These are phyloP conservation scores for Monotropa hypopitys DNA, from an alignment of 179 eudicot genomes.

Conservation along the genomic window DNA sequence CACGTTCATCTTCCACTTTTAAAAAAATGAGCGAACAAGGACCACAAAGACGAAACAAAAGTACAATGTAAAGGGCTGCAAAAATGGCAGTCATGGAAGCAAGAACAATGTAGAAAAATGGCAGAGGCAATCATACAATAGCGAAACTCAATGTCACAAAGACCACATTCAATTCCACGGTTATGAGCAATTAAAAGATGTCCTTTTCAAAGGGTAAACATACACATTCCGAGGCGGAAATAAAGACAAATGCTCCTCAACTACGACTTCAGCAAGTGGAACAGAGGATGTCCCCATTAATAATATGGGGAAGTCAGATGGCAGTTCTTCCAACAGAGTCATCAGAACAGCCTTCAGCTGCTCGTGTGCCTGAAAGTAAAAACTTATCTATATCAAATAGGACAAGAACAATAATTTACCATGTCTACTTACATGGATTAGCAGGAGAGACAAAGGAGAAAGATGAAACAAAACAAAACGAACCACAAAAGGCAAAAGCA, in stretches of 20 bases:
- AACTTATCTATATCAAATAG: conserved; percentile 4
- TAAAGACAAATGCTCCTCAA: conserved; percentile 31
- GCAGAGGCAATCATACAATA: not conserved
- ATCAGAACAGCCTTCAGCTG: conserved; percentile 83
- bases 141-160: not conserved
- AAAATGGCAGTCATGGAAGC: not conserved
- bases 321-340: conserved; percentile 82
- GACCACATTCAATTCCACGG: not conserved
- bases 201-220: conserved; percentile 13
- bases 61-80: not conserved
- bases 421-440: not conserved
- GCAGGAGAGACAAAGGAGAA: not conserved
- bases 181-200: not conserved
- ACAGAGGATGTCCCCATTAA: conserved; percentile 65
- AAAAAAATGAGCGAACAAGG: not conserved
- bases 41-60: not conserved
- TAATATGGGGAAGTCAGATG: conserved; percentile 80
- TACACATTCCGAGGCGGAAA: conserved; percentile 64
- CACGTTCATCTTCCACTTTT: not conserved
- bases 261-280: conserved; percentile 33
- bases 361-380: conserved; percentile 68
- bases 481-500: not conserved
- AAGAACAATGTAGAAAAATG: not conserved
- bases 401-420: not conserved
- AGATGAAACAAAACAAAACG: not conserved